phyloP scores from a whole-genome alignment of 805 yeast species.

The Metschnikowia peoriensis region DNA sequence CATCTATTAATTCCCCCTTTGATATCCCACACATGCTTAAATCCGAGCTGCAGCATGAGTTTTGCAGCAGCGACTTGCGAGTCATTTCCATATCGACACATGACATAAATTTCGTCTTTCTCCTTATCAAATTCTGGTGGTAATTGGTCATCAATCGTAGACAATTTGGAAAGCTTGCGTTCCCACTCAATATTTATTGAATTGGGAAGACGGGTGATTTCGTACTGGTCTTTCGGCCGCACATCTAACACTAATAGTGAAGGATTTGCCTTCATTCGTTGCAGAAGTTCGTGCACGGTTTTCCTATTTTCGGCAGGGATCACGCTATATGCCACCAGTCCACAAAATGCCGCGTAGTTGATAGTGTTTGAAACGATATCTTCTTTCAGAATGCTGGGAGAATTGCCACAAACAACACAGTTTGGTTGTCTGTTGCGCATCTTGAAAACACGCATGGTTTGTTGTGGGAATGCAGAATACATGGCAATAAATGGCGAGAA shows the following conservation, averaged over 20 bases:
- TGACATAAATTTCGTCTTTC: conserved; percentile 45
- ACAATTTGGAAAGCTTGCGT: conserved; percentile 31
- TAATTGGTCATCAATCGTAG: conserved; percentile 21
- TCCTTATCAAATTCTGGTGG: conserved; percentile 21
- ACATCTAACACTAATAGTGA: conserved; percentile 63
- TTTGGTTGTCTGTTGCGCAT: conserved; percentile 65
- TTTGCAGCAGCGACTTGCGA: conserved; percentile 72
- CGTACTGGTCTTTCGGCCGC: conserved; percentile 74
- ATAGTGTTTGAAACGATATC: conserved; percentile 46
- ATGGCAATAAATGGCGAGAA: conserved; percentile 69
- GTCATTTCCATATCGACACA: conserved; percentile 90
- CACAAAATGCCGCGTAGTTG: conserved; percentile 77
- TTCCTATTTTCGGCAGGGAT: conserved; percentile 48
- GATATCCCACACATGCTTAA: conserved; percentile 58
- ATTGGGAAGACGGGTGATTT: conserved; percentile 57
- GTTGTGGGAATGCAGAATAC: conserved; percentile 66
- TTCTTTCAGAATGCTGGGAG: conserved; percentile 48
- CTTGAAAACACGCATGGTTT: conserved; percentile 67
- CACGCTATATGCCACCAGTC: conserved; percentile 48
- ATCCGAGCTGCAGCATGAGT: conserved; percentile 50
- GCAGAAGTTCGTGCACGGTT: conserved; percentile 35
- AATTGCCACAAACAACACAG: conserved; percentile 66
- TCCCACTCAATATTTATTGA: conserved; percentile 66
- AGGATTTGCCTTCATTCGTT: conserved; percentile 17
- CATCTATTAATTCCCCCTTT: conserved; percentile 76